Conservation (phyloP, 768 basidiomycete genomes). For the Rhizopogon vinicolor region DNA sequence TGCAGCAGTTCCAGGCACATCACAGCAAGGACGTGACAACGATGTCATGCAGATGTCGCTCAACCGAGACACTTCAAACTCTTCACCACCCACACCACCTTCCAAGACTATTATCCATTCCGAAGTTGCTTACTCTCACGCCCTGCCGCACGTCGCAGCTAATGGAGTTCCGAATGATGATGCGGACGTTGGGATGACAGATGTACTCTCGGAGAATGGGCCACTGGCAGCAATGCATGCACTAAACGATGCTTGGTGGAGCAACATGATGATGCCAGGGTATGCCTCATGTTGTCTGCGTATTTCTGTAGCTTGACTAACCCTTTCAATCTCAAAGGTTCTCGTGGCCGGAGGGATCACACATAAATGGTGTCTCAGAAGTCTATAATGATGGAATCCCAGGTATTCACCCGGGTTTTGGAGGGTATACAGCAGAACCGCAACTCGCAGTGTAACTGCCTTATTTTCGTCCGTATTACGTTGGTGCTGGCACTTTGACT, state of each 20-base stretch:
- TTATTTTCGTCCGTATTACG: background rate
- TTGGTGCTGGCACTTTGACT: background rate
- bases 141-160: constrained; percentile 34
- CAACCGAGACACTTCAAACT: background rate
- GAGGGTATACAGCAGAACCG: constrained; percentile 13
- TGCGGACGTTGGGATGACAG: constrained; percentile 20
- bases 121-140: constrained; percentile 42
- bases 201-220: constrained; percentile 37
- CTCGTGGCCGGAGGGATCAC: constrained; percentile 27
- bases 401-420: constrained; percentile 15
- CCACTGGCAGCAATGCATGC: constrained; percentile 71
- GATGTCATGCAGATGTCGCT: constrained; percentile 29
- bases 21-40: constrained; percentile 13
- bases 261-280: constrained; percentile 86
- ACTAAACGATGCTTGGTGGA: constrained; percentile 71
- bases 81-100: background rate
- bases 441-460: constrained; percentile 20
- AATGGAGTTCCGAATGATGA: background rate
- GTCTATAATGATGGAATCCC: constrained; percentile 9
- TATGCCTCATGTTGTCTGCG: constrained; percentile 19
- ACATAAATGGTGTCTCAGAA: constrained; percentile 19
- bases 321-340: constrained; percentile 13
- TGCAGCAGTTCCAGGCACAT: constrained; percentile 7
- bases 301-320: background rate
- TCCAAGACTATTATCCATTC: background rate